Base-by-base conservation (phyloP, 108 stramenopile genomes). In the Schizochytrium sp. region DNA sequence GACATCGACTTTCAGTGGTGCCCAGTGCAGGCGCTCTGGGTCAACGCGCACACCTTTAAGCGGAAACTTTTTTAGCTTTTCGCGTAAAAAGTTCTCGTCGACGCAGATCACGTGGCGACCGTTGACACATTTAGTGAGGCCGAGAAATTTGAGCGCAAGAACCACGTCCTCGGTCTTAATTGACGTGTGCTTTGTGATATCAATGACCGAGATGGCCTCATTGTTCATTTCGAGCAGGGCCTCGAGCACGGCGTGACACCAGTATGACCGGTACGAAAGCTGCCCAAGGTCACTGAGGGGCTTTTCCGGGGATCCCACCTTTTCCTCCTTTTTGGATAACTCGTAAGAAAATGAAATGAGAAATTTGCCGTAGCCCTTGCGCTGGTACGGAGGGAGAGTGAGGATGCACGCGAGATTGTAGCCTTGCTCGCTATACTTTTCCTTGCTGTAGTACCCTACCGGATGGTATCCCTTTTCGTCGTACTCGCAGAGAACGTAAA, bases 321-420 rank as follows among this genome's bases (percentile, higher is more conserved):
- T 96, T 91, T 95, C 96, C 94, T 98, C 97, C 91, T 97, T 97
- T 88, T 98, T 98, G 87, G 93, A 95, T 23, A 99, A 94, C 91
- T 98, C 98, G 91, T 99, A 99, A 45, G 96, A 97, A 88, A 99
- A 99, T 28, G 96, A 94, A 88, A 99, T 99, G 44, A 99, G 93
- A 90, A 99, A 98, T 58, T 98, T 94, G 28, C 99, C 99, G 72
- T 99, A 99, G 10, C 99, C 99, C 91, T 99, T 98, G 57, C 98
- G 93, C 95, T 99, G 99, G 90, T 97, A 97, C 18, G 96, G 94
- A 21, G 99, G 99, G 93, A 99, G 98, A 10, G 98, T 99, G 28
- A 99, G 93, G 87, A 99, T 99, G 90, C 99, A 99, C 21, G 99
- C 98, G 44, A 99, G 93, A 91, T 99, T 99, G 95, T 98, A 99